phyloP scores from a whole-genome alignment of 768 basidiomycete species.

The Naganishia kalamii region DNA sequence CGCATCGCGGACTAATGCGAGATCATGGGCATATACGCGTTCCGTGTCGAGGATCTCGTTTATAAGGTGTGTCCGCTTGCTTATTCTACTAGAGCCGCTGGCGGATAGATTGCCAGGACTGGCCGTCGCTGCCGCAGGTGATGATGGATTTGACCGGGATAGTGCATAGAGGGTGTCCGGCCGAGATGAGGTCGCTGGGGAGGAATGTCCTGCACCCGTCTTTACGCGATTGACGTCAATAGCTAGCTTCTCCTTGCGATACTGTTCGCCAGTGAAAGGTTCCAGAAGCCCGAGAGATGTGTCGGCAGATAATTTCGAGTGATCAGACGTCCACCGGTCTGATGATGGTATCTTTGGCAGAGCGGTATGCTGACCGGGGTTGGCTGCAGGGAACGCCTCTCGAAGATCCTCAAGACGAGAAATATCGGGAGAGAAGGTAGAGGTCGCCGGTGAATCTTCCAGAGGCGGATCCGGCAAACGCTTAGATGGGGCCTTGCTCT shows the following conservation, averaged over 20 bases:
- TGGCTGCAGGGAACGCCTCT: neutral
- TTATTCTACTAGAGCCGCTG: constrained; percentile 21
- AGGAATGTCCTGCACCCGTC: neutral
- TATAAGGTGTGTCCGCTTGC: constrained; percentile 45
- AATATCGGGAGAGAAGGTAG: neutral
- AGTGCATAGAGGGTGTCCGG: neutral
- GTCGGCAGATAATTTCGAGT: neutral
- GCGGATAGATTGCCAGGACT: neutral
- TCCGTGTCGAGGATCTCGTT: constrained; percentile 46
- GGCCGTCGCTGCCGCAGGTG: neutral
- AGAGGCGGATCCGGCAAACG: constrained; percentile 7
- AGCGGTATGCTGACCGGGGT: neutral
- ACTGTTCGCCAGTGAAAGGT: neutral
- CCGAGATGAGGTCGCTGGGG: neutral
- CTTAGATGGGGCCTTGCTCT: neutral
- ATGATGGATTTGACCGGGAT: constrained; percentile 15
- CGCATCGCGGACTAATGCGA: constrained; percentile 44
- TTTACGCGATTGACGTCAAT: neutral
- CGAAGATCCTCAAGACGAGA: constrained; percentile 1
- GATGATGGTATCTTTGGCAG: neutral
- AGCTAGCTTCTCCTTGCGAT: neutral
- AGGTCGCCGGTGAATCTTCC: constrained; percentile 8
- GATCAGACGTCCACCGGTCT: neutral
- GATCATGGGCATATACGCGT: constrained; percentile 44
- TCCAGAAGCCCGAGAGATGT: neutral